phyloP scores from a whole-genome alignment of 306 rosid genomes.

The Pyrus communis region DNA sequence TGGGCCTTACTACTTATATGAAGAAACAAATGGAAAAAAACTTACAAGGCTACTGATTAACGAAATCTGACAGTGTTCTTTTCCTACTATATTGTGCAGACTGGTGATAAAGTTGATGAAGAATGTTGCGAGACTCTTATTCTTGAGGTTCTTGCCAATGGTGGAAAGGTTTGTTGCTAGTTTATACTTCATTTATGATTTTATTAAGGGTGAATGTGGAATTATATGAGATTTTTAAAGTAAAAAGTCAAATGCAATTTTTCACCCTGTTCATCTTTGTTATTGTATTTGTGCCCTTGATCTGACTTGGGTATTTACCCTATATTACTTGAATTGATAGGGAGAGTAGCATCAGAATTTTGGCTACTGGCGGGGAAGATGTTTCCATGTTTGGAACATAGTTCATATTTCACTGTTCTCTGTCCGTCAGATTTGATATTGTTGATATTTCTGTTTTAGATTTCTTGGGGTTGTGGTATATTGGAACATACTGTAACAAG shows the following conservation, averaged over 20 bases:
- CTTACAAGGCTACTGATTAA: background rate
- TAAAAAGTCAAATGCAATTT: background rate
- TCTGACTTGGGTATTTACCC: background rate
- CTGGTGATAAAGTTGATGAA: conserved; percentile 38
- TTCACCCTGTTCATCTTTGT: background rate
- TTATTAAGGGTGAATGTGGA: background rate
- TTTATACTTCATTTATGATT: background rate
- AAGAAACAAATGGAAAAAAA: background rate
- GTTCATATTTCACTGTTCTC: background rate
- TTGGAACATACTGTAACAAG: background rate
- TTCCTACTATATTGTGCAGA: conserved; percentile 37
- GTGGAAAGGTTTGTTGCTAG: conserved; percentile 69
- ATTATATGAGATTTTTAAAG: background rate
- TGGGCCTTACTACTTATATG: background rate
- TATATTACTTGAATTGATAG: background rate
- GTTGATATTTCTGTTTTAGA: background rate
- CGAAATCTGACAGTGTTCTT: conserved; percentile 2
- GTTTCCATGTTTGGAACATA: background rate
- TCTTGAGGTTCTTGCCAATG: conserved; percentile 78
- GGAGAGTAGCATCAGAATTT: background rate
- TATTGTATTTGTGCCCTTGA: background rate
- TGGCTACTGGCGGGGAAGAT: background rate
- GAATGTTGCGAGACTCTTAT: conserved; percentile 59
- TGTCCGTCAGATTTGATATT: background rate
- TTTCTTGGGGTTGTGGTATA: background rate